These are phyloP conservation scores for Alternaria ventricosa DNA, from an alignment of 2,329 filamentous ascomycete genomes.

Conservation along the genomic window DNA sequence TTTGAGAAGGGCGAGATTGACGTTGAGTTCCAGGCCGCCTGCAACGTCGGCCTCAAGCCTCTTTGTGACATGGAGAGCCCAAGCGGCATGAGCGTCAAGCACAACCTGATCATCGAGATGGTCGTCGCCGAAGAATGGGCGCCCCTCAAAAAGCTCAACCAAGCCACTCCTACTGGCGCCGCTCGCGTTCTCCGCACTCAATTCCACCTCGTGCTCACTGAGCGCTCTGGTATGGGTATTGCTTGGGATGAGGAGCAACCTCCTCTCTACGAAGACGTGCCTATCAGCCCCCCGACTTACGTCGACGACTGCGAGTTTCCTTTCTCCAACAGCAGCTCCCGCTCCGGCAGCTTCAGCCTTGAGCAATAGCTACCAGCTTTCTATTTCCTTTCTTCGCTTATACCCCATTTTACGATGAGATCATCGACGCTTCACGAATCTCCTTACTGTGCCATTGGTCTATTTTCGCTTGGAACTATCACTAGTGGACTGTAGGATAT, in stretches of 20 bases:
- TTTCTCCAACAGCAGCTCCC: conserved; percentile 27
- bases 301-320: conserved; percentile 37
- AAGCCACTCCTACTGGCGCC: conserved; percentile 85
- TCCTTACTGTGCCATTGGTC: conserved; percentile 24
- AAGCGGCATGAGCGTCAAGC: conserved; percentile 78
- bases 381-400: conserved; percentile 2
- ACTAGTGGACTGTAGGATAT: conserved; percentile 35
- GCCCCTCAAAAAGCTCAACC: conserved; percentile 70
- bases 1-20: conserved; percentile 77
- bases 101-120: conserved; percentile 89
- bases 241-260: conserved; percentile 97
- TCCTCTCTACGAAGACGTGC: conserved; percentile 92
- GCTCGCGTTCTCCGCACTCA: conserved; percentile 92
- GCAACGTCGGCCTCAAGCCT: conserved; percentile 68
- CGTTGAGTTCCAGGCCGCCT: conserved; percentile 74
- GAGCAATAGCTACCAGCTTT: conserved; percentile 4
- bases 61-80: conserved; percentile 78
- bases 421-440: conserved; percentile 23
- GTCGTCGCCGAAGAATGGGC: conserved; percentile 91
- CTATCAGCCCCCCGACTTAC: conserved; percentile 75
- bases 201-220: conserved; percentile 82
- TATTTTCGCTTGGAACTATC: conserved; percentile 24
- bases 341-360: conserved; percentile 34
- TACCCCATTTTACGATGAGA: conserved; percentile 7
- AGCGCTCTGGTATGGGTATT: conserved; percentile 84